Evolutionary conservation across 2,329 filamentous ascomycete species (phyloP), one percentile per base, ranked within the genome.

Genomic region (Clarireedia hainanense): DNA sequence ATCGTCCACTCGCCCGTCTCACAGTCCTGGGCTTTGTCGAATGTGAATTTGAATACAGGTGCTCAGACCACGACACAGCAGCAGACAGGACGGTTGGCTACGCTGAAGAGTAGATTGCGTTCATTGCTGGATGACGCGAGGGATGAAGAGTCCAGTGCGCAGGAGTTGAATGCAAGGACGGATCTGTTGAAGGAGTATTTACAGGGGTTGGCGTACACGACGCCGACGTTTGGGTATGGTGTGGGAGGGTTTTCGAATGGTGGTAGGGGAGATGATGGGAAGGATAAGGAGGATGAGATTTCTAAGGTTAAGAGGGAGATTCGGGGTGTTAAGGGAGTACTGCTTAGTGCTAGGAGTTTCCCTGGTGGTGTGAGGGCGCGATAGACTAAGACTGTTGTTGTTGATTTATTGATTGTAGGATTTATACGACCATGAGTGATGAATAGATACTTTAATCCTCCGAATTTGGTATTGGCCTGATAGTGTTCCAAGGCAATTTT

Each of bases 271-370:
- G 24, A 64, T 61, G 57, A 50, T 50, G 17, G 49, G 43, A 51
- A 57, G 27, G 52, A 42, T 17, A 70, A 71, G 50, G 83, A 83
- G 63, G 88, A 92, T 70, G 86, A 88, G 71, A 84, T 90, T 64
- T 82, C 82, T 60, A 83, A 80, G 67, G 76, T 88, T 20, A 88
- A 88, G 72, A 83, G 83, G 61, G 88, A 86, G 59, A 91, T 95
- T 51, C 75, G 89, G 61, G 80, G 86, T 56, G 81, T 94, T 43
- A 95, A 95, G 74, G 89, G 89, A 1, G 80, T 89, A 10, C 73
- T 94, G 62, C 70, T 95, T 55, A 89, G 83, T 65, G 81, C 88
- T 4, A 81, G 86, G 65, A 88, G 82, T 64, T 92, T 92, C 62
- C 86, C 84, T 2, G 65, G 64, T 2, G 67, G 60, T 34, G 47